Evolutionary conservation across 78 protist species (phyloP).

Genomic region (Emiliania huxleyi): DNA sequence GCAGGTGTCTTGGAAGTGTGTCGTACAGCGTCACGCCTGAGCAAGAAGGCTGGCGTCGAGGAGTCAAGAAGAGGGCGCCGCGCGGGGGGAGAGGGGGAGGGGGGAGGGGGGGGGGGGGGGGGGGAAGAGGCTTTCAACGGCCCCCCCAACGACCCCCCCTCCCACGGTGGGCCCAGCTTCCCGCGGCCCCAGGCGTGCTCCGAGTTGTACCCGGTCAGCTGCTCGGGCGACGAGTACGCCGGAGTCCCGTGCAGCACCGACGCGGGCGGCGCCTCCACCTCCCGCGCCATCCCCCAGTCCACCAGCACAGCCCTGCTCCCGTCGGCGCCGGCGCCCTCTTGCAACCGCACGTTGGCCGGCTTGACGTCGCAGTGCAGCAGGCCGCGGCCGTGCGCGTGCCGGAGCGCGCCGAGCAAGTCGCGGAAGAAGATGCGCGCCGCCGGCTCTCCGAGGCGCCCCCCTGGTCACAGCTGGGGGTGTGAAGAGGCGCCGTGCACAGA

Average conservation of each 20-base stretch:
- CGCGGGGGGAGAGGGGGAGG: too few species aligned
- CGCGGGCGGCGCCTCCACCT: not conserved
- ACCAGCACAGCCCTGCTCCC: not conserved
- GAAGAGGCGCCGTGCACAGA: too few species aligned
- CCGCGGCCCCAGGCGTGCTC: not conserved
- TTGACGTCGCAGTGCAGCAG: conserved; percentile 7
- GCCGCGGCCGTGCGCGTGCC: not conserved
- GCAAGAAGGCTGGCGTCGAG: too few species aligned
- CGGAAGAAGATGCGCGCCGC: not conserved
- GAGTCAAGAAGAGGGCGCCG: too few species aligned
- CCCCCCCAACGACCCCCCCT: not conserved
- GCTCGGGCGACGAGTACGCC: not conserved
- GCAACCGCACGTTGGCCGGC: not conserved
- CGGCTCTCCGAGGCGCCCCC: not conserved
- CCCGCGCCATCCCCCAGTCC: not conserved
- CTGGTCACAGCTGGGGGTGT: too few species aligned
- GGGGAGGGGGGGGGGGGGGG: too few species aligned
- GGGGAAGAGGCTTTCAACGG: too few species aligned
- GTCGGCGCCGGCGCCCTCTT: not conserved
- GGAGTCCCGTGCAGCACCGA: not conserved
- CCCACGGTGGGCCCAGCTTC: not conserved
- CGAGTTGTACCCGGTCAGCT: conserved; percentile 1
- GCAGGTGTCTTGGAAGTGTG: too few species aligned
- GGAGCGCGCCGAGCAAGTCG: not conserved
- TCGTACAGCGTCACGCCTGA: too few species aligned